phyloP scores from a whole-genome alignment of 331 rosid genomes.

The Ulmus americana region DNA sequence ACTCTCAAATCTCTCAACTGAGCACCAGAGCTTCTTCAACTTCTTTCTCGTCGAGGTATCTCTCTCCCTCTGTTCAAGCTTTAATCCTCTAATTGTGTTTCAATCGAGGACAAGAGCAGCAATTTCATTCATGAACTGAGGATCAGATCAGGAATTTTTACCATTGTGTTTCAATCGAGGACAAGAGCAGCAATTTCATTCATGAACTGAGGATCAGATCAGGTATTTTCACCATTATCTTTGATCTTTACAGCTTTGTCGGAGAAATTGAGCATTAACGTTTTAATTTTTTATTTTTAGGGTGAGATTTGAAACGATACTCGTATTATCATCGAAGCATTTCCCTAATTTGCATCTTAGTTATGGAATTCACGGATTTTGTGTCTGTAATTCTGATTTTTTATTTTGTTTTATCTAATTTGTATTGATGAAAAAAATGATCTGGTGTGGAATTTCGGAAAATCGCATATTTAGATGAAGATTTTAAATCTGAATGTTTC shows the following conservation, averaged over 20 bases:
- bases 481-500: neutral
- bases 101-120: neutral
- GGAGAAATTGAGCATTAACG: neutral
- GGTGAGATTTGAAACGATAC: too few species aligned
- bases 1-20: neutral
- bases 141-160: neutral
- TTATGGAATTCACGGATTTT: neutral
- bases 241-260: neutral
- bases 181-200: neutral
- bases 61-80: neutral
- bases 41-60: neutral
- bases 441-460: neutral
- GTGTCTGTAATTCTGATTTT: neutral
- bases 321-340: neutral
- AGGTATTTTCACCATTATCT: neutral
- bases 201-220: neutral
- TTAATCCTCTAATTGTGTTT: neutral
- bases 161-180: neutral
- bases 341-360: neutral
- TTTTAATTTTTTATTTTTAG: neutral
- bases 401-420: too few species aligned
- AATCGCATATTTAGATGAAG: neutral
- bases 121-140: neutral
- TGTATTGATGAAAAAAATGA: too few species aligned
- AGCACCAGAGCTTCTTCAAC: conserved; percentile 6